Conservation (phyloP, 371 early-diverging fungal species). For the Apophysomyces variabilis region DNA sequence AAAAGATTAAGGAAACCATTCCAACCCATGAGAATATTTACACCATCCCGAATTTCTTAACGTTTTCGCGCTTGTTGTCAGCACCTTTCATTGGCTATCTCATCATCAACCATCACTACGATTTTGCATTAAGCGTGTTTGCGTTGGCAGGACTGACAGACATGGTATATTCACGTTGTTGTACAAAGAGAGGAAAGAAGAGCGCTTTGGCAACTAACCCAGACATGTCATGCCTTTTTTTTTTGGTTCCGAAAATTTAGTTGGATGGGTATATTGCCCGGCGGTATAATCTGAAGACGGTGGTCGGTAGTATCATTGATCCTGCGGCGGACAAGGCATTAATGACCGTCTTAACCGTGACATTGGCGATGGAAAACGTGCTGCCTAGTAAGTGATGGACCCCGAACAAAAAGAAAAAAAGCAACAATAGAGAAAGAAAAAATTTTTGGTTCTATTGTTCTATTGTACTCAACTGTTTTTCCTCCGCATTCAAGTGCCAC, state of each 20-base stretch:
- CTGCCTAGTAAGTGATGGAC: conserved; percentile 70
- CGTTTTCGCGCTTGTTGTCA: conserved; percentile 73
- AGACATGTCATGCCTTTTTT: background rate
- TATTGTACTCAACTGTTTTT: background rate
- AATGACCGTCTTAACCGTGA: conserved; percentile 89
- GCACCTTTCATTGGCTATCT: conserved; percentile 91
- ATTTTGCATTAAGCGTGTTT: conserved; percentile 74
- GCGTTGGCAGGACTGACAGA: conserved; percentile 87
- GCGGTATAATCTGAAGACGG: conserved; percentile 81
- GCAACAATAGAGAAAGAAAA: too few relatives aligned
- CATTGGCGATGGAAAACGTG: conserved; percentile 74
- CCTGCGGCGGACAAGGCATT: conserved; percentile 97
- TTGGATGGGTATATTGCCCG: conserved; percentile 95
- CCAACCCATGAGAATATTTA: conserved; percentile 78
- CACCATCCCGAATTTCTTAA: conserved; percentile 89
- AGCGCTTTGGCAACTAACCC: background rate
- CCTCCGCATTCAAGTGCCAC: conserved; percentile 58
- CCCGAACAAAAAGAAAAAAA: too few relatives aligned
- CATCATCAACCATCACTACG: conserved; percentile 75
- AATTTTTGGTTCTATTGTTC: too few relatives aligned
- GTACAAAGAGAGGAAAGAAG: background rate
- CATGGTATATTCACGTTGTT: conserved; percentile 53
- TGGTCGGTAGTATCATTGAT: conserved; percentile 91
- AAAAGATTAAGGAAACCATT: conserved; percentile 31
- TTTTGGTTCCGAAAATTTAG: conserved; percentile 26